Evolutionary conservation across 306 rosid genomes (phyloP), one percentile per base, ranked within the genome.

Genomic region (Medicago lupulina): DNA sequence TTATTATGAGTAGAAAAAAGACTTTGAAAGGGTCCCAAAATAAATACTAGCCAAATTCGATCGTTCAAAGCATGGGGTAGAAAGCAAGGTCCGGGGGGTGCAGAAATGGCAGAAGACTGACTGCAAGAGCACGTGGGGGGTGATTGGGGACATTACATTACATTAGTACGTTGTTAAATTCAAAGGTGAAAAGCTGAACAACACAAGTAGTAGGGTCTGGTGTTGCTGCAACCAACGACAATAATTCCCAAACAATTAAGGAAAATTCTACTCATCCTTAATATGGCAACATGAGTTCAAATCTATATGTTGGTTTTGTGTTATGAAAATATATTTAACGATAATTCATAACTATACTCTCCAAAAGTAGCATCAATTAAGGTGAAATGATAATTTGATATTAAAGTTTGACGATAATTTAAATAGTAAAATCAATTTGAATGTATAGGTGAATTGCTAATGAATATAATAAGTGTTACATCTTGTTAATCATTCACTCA

Each of bases 151-250:
- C 81, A 75, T 61, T 36, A 70, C 81, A 75, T 61, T 36, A 70
- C 8, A 40, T 38, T 18, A n/a, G n/a, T n/a, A 53, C 11, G 31
- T 41, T 43, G 47, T 43, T 43, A 4, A 43, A 43, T 75, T 15
- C 59, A 74, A 75, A 62, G 36, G 55, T 75, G 12, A 55, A 74
- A 75, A 62, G 38, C 39, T 55, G 15, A 36, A 13, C 9, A 55
- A 23, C 5, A 19, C n/a, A 55, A 69, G 38, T 74, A 12, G 80
- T 71, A 65, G 82, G 84, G 62, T 34, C 78, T 50, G 6, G 4
- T 78, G 77, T 13, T 77, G 11, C 77, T 50, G 67, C 65, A 83
- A 79, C 86, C 59, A 70, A 83, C 75, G 76, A 71, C 81, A 83
- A 75, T 25, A 36, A 28, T 68, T 60, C 14, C 62, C 80, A 49